Base-by-base conservation (phyloP, 805 yeast species). In the Metschnikowia aberdeeniae region DNA sequence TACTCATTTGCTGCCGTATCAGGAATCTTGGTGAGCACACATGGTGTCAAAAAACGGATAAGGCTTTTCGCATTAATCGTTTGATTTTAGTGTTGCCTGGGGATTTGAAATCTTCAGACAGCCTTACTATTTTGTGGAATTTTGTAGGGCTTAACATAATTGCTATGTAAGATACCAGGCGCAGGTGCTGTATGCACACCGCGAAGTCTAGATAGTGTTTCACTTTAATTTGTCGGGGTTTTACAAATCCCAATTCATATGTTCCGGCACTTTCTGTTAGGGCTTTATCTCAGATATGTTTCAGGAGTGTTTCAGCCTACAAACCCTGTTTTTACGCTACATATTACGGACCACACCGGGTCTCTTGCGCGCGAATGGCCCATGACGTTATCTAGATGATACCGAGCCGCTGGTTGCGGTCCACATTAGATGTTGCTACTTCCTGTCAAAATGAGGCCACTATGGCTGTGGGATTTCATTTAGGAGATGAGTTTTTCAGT, bases 101-200 rank as follows among this genome's bases (percentile, higher is more conserved):
- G 26, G 26, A 22, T 22, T 7, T 22, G 26, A 5, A 22, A 5
- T 22, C 26, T 22, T 4, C 26, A 22, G 6, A 3, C 6, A 6
- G 26, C 26, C 8, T 6, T 7, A 22, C 26, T 7, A 22, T 28
- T 29, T n/a, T 11, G 4, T 14, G 22, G 6, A 5, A 22, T 4
- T 13, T 31, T 9, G 22, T 13, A 13, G 9, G 31, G 6, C 32
- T 27, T 37, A 11, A 14, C 34, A n/a, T 29, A 37, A n/a, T 29
- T 37, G 34, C 34, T 37, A 36, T 28, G 40, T 36, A 27, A 27
- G 40, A 36, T 36, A 37, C n/a, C 34, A 19, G n/a, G 22, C 13
- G 40, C 40, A 37, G 29, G 34, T 14, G 27, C 19, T n/a, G 19
- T 29, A n/a, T 37, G 40, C 40, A 37, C 34, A n/a, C 33, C 34